These are phyloP conservation scores for Solanum okadae DNA, from an alignment of 257 asterid genomes.

Conservation along the genomic window DNA sequence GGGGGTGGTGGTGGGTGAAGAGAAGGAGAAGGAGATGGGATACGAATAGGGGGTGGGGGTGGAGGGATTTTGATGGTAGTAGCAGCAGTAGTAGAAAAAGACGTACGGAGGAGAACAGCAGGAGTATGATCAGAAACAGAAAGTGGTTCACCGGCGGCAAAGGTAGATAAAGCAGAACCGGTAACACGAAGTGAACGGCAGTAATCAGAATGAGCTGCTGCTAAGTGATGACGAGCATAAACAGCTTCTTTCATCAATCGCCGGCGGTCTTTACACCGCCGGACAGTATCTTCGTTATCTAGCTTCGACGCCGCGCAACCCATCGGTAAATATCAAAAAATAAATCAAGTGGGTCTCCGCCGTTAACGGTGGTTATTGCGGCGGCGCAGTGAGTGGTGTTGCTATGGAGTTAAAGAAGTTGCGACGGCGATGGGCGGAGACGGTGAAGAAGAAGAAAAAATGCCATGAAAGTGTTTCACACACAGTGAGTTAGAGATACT, in stretches of 20 bases:
- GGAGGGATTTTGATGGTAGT: slow-evolving; percentile 17
- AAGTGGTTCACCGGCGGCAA: slow-evolving; percentile 87
- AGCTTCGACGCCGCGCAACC: slow-evolving; percentile 96
- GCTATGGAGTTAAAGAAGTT: neutral
- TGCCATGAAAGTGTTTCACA: neutral
- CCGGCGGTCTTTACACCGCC: slow-evolving; percentile 99
- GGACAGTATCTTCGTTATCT: slow-evolving; percentile 92
- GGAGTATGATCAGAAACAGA: slow-evolving; percentile 77
- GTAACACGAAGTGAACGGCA: slow-evolving; percentile 79
- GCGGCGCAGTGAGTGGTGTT: neutral
- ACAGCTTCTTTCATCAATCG: slow-evolving; percentile 87
- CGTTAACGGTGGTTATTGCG: neutral
- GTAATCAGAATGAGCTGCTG: slow-evolving; percentile 95
- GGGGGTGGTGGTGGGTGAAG: slow-evolving; percentile 30
- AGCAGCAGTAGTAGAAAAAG: slow-evolving; percentile 25
- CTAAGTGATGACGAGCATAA: slow-evolving; percentile 84
- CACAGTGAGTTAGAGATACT: neutral
- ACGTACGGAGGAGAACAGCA: slow-evolving; percentile 66
- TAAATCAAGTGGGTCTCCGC: neutral
- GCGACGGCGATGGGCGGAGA: neutral
- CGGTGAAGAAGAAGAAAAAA: neutral
- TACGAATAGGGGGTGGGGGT: slow-evolving; percentile 4
- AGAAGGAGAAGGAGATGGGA: slow-evolving; percentile 38
- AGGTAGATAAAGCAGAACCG: slow-evolving; percentile 74
- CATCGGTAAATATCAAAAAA: slow-evolving; percentile 21